These are phyloP conservation scores for Kurtzmaniella quercitrusa DNA, from an alignment of 1,139 yeast genomes.

Conservation along the genomic window DNA sequence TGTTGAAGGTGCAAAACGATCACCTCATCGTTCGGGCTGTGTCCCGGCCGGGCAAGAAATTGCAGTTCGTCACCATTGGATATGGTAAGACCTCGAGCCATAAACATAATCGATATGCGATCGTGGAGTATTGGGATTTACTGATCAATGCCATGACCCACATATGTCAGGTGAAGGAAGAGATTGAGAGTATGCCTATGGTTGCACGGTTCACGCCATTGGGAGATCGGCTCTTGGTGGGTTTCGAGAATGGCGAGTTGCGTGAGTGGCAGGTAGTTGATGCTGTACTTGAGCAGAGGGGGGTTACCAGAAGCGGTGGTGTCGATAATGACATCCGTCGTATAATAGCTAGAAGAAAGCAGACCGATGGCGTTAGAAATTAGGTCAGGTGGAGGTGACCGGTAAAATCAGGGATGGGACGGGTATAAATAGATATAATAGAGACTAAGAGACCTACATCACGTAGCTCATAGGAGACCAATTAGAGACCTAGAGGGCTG, in stretches of 20 bases:
- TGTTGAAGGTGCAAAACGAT: constrained; percentile 2
- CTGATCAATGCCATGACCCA: constrained; percentile 29
- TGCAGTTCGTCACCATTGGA: constrained; percentile 49
- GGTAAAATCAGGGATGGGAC: background rate
- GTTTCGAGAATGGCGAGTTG: constrained; percentile 23
- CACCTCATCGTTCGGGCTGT: constrained; percentile 1
- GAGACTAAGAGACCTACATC: too few species aligned
- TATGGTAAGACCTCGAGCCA: constrained; percentile 15
- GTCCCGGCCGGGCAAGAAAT: constrained; percentile 27
- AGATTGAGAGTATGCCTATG: constrained; percentile 11
- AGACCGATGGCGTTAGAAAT: background rate
- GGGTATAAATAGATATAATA: background rate
- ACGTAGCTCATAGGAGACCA: too few species aligned
- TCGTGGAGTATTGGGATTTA: constrained; percentile 57
- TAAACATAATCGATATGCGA: constrained; percentile 15
- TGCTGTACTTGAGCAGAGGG: constrained; percentile 9
- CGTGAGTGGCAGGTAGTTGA: constrained; percentile 18
- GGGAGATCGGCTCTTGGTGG: constrained; percentile 21
- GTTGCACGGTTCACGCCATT: constrained; percentile 18
- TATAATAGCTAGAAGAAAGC: background rate
- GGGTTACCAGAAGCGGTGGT: constrained; percentile 8
- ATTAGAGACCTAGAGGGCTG: too few species aligned
- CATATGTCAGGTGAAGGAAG: background rate
- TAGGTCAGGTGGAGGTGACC: background rate
- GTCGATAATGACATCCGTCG: background rate